These are phyloP conservation scores for Ophiostoma sp. DNA, from an alignment of 2,329 filamentous ascomycete genomes.

Conservation along the genomic window DNA sequence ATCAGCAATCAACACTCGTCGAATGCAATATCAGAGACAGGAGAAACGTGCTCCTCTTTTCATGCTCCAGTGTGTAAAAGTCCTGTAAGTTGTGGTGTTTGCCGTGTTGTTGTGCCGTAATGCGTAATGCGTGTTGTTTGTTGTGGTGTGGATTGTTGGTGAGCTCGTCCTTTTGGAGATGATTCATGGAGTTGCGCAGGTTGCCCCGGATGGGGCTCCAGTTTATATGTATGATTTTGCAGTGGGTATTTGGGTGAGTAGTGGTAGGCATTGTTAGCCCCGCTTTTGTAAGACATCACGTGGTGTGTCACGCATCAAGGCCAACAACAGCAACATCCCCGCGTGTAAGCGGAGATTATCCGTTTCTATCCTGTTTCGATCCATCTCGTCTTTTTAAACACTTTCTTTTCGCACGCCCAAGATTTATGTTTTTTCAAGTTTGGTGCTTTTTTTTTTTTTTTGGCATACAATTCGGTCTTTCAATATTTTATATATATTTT, in stretches of 20 bases:
- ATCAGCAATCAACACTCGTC: not conserved
- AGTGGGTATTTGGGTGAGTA: not conserved
- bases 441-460: no score
- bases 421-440: no score
- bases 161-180: not conserved
- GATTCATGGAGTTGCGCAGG: slow-evolving; percentile 8
- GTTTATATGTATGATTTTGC: slow-evolving; percentile 5
- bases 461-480: no score
- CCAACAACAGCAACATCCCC: not conserved
- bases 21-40: not conserved
- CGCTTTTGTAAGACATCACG: not conserved
- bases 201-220: slow-evolving; percentile 2
- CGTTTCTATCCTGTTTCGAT: no score
- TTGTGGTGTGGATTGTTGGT: not conserved
- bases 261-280: not conserved
- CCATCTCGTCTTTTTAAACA: no score
- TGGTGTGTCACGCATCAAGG: not conserved
- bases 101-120: not conserved
- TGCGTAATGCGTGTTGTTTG: not conserved
- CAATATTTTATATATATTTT: no score
- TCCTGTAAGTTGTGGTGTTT: not conserved
- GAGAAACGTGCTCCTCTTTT: not conserved
- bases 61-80: not conserved
- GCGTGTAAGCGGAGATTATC: not conserved
- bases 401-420: no score